Evolutionary conservation across 2,329 filamentous ascomycete species (phyloP), one percentile per base, ranked within the genome.

Genomic region (Hawksworthiomyces lignivorus): DNA sequence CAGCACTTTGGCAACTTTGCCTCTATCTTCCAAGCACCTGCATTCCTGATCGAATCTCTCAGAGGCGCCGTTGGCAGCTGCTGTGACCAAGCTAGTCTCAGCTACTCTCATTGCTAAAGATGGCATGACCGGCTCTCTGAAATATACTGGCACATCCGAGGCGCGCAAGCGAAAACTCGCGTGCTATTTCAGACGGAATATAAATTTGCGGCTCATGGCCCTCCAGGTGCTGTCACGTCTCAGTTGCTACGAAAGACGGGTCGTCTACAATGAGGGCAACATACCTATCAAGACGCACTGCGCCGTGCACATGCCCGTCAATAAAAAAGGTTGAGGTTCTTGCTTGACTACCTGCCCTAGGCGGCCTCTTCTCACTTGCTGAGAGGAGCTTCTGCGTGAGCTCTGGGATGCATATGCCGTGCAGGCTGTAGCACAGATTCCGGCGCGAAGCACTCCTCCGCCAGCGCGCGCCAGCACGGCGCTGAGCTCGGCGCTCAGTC

Each of bases 231-330:
- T 14, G 6, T 2, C 51, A 48, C 12, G 43, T 43, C 4, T 41
- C 41, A 7, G 36, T 45, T 4, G 26, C 28, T 11, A n/a, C 19
- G 21, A 52, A 53, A 7, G 50, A 50, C 3, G 44, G 40, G 24
- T 53, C 50, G 7, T 39, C 43, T 12, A 53, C 47, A 5, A 53
- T 35, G 5, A 40, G 41, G n/a, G 48, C 50, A 12, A 52, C 47
- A 29, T 53, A 50, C 11, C 46, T 40, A 17, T 29, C 43, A 7
- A 53, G 45, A 18, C 36, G 20, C 14, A 53, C 40, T 8, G 47
- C 40, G 10, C 50, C 50, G 15, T 53, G 50, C 11, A 53, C 36
- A 24, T 52, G 51, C 20, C 46, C 50, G 36, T 53, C 51, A 19
- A 53, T 45, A 12, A 51, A 27, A 18, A 49, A n/a, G 49, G 28